Evolutionary conservation across 148 eudicot species (phyloP).

Genomic region (Spergularia marina): DNA sequence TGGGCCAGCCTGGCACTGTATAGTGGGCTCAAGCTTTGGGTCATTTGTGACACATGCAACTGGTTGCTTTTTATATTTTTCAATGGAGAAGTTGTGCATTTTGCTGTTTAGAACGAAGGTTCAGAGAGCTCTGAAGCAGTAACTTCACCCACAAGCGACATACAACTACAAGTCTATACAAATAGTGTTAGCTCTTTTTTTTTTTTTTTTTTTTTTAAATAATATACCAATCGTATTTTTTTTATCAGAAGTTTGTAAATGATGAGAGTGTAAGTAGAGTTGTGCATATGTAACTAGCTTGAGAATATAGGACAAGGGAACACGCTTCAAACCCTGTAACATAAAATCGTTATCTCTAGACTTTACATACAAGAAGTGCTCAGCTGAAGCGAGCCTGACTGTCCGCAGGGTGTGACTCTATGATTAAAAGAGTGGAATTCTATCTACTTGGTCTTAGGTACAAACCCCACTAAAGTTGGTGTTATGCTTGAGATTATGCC

Average conservation of each 20-base stretch:
- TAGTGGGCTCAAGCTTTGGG: conserved; percentile 89
- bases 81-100: conserved; percentile 71
- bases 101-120: conserved; percentile 79
- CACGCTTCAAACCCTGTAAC: too few species aligned
- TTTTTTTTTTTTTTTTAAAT: too few species aligned
- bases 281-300: conserved; percentile 9
- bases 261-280: conserved; percentile 4
- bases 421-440: too few species aligned
- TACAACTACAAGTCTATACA: neutral
- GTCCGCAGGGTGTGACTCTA: too few species aligned
- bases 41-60: conserved; percentile 88
- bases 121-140: conserved; percentile 39
- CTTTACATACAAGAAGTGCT: too few species aligned
- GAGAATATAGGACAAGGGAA: too few species aligned
- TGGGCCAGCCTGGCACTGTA: conserved; percentile 94
- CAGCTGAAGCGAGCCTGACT: too few species aligned
- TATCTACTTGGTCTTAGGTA: too few species aligned
- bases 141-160: neutral
- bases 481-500: too few species aligned
- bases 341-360: too few species aligned
- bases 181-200: neutral
- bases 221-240: neutral
- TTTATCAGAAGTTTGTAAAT: conserved; percentile 19
- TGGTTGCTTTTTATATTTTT: conserved; percentile 79
- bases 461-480: too few species aligned